Percentiles rank a stretch among this genome's conserved stretches.
Evolutionary conservation across 2,329 filamentous ascomycete genomes (phyloP).

Genomic region (Apiospora aurea): DNA sequence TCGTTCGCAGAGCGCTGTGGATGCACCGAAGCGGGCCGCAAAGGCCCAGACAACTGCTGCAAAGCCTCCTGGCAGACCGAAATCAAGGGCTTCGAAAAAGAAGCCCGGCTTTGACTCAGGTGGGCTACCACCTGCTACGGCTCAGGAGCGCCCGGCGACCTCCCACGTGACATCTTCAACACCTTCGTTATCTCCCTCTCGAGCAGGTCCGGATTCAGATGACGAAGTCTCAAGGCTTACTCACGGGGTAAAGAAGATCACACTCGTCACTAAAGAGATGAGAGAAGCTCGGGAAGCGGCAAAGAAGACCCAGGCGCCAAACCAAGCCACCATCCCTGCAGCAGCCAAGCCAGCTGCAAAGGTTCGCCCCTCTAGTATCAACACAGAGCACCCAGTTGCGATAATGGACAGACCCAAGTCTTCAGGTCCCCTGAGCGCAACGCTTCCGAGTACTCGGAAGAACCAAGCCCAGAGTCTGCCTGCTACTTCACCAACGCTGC

Average conservation of each 20-base stretch:
- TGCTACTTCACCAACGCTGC: neutral
- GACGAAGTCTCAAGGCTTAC: constrained; percentile 63
- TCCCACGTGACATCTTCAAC: neutral
- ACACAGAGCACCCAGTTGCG: neutral
- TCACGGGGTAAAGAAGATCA: constrained; percentile 67
- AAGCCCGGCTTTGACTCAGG: constrained; percentile 13
- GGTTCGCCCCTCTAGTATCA: neutral
- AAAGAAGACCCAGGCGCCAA: constrained; percentile 30
- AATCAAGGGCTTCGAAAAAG: constrained; percentile 28
- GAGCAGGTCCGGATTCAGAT: constrained; percentile 29
- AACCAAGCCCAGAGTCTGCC: neutral
- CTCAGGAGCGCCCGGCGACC: neutral
- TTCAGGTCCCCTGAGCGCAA: neutral
- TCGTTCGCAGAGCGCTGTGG: constrained; percentile 49
- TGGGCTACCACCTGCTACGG: neutral
- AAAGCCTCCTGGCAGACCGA: constrained; percentile 27
- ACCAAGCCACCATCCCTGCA: neutral
- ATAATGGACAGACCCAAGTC: neutral
- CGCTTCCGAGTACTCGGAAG: neutral
- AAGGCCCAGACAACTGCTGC: constrained; percentile 27
- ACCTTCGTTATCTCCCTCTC: neutral
- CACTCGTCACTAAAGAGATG: constrained; percentile 64
- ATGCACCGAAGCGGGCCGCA: constrained; percentile 45
- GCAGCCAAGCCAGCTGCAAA: neutral
- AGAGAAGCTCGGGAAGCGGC: constrained; percentile 56